Conservation (phyloP, 495 filamentous ascomycete genomes). For the Melanomma pulvis-pyrius region DNA sequence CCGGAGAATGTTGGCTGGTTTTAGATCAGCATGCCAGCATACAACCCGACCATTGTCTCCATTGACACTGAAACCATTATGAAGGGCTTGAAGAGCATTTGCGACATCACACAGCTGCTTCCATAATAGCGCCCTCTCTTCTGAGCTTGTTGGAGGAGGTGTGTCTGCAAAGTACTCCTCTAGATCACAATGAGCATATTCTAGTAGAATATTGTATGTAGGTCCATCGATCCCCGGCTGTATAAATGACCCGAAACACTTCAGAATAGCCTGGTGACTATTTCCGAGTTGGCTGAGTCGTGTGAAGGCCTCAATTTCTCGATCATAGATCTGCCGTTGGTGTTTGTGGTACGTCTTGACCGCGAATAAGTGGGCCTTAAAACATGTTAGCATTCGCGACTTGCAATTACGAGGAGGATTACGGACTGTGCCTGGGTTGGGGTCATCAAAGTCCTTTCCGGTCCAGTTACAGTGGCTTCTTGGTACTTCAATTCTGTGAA, state of each 20-base stretch:
- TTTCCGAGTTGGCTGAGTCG: neutral
- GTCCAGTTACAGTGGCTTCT: neutral
- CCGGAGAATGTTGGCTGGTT: slow-evolving; percentile 49
- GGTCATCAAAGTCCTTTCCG: neutral
- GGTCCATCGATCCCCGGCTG: neutral
- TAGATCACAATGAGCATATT: slow-evolving; percentile 47
- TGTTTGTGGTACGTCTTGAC: slow-evolving; percentile 6
- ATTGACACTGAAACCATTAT: slow-evolving; percentile 24
- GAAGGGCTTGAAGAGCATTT: slow-evolving; percentile 1
- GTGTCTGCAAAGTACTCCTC: slow-evolving; percentile 41
- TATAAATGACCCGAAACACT: slow-evolving; percentile 7
- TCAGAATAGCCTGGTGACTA: slow-evolving; percentile 3
- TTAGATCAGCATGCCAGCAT: slow-evolving; percentile 48
- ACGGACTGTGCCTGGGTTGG: neutral
- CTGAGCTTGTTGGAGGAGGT: slow-evolving; percentile 33
- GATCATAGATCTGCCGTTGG: slow-evolving; percentile 3
- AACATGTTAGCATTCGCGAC: no score
- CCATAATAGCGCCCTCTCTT: neutral
- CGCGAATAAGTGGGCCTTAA: neutral
- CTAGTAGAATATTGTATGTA: slow-evolving; percentile 46
- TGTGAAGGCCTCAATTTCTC: slow-evolving; percentile 10
- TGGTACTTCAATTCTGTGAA: neutral
- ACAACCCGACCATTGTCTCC: no score
- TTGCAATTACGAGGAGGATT: neutral
- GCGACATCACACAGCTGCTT: neutral